Evolutionary conservation across 495 filamentous ascomycete species (phyloP).

Genomic region (Penicillium canescens): DNA sequence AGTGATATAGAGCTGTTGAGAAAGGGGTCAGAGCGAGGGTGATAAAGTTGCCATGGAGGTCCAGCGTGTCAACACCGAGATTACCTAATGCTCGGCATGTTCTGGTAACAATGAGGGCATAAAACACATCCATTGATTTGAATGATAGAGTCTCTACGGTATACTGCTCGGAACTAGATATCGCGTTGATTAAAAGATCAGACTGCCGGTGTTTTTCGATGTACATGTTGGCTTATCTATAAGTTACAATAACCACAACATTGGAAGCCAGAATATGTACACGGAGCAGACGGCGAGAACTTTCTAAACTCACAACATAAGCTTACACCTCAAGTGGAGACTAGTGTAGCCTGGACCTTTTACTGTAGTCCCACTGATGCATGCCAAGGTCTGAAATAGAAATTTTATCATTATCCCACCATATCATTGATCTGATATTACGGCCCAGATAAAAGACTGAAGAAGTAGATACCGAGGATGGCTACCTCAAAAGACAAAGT

Average conservation of each 20-base stretch:
- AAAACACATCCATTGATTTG: background rate
- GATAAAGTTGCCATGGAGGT: conserved; percentile 4
- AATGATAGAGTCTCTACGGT: no score
- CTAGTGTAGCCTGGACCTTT: background rate
- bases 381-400: background rate
- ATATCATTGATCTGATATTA: background rate
- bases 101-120: background rate
- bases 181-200: no score
- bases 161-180: no score
- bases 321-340: background rate
- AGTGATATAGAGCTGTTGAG: conserved; percentile 7
- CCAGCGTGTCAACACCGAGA: background rate
- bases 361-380: background rate
- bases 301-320: no score
- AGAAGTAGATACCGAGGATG: conserved; percentile 13
- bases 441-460: conserved; percentile 7
- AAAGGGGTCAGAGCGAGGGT: conserved; percentile 6
- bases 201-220: no score
- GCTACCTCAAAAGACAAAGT: conserved; percentile 14
- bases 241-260: no score
- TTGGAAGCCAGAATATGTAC: no score
- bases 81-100: conserved; percentile 4
- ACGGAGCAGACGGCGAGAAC: no score
- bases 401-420: background rate
- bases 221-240: no score